Base-by-base conservation (phyloP, 1,139 yeast genomes). In the Hansenula sp. region DNA sequence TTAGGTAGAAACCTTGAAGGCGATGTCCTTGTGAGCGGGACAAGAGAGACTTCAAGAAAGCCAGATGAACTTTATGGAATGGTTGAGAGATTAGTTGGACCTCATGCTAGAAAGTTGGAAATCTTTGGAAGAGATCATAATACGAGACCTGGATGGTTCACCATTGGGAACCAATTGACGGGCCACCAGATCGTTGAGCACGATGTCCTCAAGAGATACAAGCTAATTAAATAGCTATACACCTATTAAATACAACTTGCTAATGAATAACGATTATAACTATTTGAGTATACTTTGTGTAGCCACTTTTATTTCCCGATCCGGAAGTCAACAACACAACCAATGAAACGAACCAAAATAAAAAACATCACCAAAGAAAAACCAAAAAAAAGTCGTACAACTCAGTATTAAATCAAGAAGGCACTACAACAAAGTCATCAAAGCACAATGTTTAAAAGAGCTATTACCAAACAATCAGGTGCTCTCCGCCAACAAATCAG, bases 51-150 rank as follows among this genome's bases (percentile, higher is more conserved):
- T 2, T 81, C 89, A 54, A 74, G 95, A 48, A 90, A 90, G 57
- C 97, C 97, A 0, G 96, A 87, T 57, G 97, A 90, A 42, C 52
- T 75, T 17, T 90, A 90, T 57, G 92, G 82, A n/a, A 76, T 90
- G 44, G 82, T 84, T 12, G 97, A 90, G 48, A 66, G 97, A 45
- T 57, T 89, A 32, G 96, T 82, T 3, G 96, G 96, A 0, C 68
- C 68, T 6, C 75, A 79, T 48, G 75, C 90, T 3, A 68, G 95
- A 27, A 90, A 90, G 55, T 67, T 90, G 32, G 97, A 90, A 58
- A 76, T 90, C 2, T 90, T 89, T 62, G 97, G 97, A 4, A 72
- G 96, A 43, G 82, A 79, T 46, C 94, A 87, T 55, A 90, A 90
- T 55, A 69, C 83, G 1, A 72, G 97, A 34, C 84, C 88, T 0